Base-by-base conservation (phyloP, 768 basidiomycete genomes). In the Lactarius hengduanensis region DNA sequence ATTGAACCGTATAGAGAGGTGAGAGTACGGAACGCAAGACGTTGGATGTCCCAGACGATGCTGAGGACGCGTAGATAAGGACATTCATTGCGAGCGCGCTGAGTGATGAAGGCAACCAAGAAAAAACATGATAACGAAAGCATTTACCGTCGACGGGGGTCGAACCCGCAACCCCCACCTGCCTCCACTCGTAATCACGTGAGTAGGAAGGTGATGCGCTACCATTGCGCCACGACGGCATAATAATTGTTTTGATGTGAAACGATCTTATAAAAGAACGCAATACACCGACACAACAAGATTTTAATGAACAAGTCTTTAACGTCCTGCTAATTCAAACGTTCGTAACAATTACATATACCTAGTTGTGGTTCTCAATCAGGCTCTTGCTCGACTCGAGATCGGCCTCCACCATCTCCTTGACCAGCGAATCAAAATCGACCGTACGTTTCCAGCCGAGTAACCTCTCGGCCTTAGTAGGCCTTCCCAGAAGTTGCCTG, bases 391-490 rank as follows among this genome's bases (percentile, higher is more conserved):
- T 84, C 57, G 90, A 87, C 74, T 86, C 82, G 72, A 95, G 77
- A 74, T 96, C 94, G 11, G 89, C 85, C 38, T 83, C 81, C 30
- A 97, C 93, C 96, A 98, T 97, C 83, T 98, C 94, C 71, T 84
- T 83, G 50, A 98, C 92, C 67, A 98, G 86, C 41, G 83, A 77
- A 69, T 94, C 86, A 74, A 97, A 98, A 71, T 85, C 81, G 64
- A 93, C 87, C 71, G 87, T 81, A 67, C 96, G 88, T 77, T 90
- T 94, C 96, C 96, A 98, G 10, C 94, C 92, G 54, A 98, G 87
- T 53, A 86, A 53, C 55, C 83, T 85, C 76, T 97, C 94, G 0
- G 96, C 96, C 79, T 98, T 98, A 59, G 89, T 81, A 5, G 95
- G 93, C 76, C 91, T 89, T 16, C 96, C 96, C 57, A 89, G 83